Evolutionary conservation across 352 stramenopile genomes (phyloP), one percentile per base, ranked within the genome.

Genomic region (Globisporangium radiosum): DNA sequence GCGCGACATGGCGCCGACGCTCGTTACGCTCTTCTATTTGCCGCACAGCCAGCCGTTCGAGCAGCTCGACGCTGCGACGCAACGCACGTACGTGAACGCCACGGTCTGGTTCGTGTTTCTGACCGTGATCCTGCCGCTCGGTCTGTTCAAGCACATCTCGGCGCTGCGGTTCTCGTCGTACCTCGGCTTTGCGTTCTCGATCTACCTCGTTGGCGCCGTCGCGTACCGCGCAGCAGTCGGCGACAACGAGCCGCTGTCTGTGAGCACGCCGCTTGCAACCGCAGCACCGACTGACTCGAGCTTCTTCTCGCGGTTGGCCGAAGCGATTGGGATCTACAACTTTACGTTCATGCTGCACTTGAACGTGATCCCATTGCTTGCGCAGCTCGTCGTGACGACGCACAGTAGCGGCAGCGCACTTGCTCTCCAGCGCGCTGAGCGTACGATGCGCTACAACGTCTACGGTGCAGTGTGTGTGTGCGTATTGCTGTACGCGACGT

Each of bases 321-420:
- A 87, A 57, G 64, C 74, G 4, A 64, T 89, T 47, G 88, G 78
- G 19, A 87, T 93, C 66, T 91, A 84, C 72, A 91, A 83, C 59
- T 91, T 87, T 59, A 79, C 79, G n/a, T 93, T 91, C 65, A 89
- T 91, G 79, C 86, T 89, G 75, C 83, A 93, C 33, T 57, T 93
- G 59, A 93, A 93, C 61, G 63, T 93, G 14, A 60, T 91, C 19
- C 81, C 83, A 65, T 67, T 91, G 13, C 91, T 89, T 59, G 78
- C 86, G 50, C 75, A 88, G 53, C 60, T 85, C 82, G 57, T 87
- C 88, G 78, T 78, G 68, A 49, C 79, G 69, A 47, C 40, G 5
- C 8, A 8, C 7, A 36, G 11, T 17, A 36, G 51, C 51, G 51
- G 2, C 42, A 33, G 25, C 25, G 25, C 25, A 33, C 25, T 33